phyloP scores from a whole-genome alignment of 192 early-diverging fungal species.

The Pilobolus umbonatus region DNA sequence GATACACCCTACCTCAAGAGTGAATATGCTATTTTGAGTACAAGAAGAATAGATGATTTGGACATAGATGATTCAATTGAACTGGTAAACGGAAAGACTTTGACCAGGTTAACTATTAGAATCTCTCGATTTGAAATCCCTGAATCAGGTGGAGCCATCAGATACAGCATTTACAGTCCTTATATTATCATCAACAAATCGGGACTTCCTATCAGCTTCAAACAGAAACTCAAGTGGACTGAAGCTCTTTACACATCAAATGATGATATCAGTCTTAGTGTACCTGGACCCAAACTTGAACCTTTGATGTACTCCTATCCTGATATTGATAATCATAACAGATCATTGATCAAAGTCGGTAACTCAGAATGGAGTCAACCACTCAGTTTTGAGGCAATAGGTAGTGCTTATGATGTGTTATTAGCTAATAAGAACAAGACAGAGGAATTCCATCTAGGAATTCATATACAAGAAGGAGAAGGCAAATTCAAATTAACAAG shows the following conservation, averaged over 20 bases:
- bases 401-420: conserved; percentile 73
- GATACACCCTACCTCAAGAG: conserved; percentile 67
- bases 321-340: conserved; percentile 76
- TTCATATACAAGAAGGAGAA: conserved; percentile 80
- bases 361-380: conserved; percentile 83
- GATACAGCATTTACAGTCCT: conserved; percentile 87
- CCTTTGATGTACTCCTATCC: conserved; percentile 95
- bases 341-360: conserved; percentile 68
- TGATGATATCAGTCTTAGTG: conserved; percentile 40
- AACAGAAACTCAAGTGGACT: conserved; percentile 76
- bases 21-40: conserved; percentile 84
- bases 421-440: conserved; percentile 50
- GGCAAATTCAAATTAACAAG: conserved; percentile 85
- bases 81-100: conserved; percentile 26
- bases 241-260: conserved; percentile 67
- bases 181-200: conserved; percentile 95
- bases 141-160: conserved; percentile 67
- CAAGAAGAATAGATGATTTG: conserved; percentile 72
- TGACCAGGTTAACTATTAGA: conserved; percentile 58
- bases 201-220: conserved; percentile 72
- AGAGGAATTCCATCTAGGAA: conserved; percentile 74
- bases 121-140: conserved; percentile 59
- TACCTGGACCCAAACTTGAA: conserved; percentile 28
- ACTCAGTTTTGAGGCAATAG: conserved; percentile 94
- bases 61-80: conserved; percentile 69